These are phyloP conservation scores for Sugiyamaella boreocaroliniensis DNA, from an alignment of 805 yeast genomes.

Conservation along the genomic window DNA sequence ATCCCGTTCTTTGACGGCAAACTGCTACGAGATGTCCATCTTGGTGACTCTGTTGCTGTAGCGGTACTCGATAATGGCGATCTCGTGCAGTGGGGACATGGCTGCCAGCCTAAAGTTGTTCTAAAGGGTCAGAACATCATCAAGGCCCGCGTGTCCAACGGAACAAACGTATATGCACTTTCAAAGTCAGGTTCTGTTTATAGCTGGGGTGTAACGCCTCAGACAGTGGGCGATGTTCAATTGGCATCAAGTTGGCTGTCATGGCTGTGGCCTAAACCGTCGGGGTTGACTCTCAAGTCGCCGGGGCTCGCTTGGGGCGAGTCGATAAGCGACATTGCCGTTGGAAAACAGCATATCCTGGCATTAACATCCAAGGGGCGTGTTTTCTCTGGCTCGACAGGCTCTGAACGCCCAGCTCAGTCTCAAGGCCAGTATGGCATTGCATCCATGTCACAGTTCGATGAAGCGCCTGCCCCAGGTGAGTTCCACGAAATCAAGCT, in stretches of 20 bases:
- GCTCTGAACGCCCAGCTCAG: constrained; percentile 23
- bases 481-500: constrained; percentile 49
- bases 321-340: constrained; percentile 43
- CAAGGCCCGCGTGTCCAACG: constrained; percentile 46
- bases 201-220: constrained; percentile 9
- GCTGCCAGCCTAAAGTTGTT: constrained; percentile 30
- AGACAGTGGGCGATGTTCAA: neutral
- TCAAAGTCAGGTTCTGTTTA: constrained; percentile 33
- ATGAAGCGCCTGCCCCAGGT: constrained; percentile 44
- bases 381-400: constrained; percentile 59
- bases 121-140: constrained; percentile 43
- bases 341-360: constrained; percentile 68
- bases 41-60: constrained; percentile 40
- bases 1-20: constrained; percentile 57
- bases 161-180: constrained; percentile 38
- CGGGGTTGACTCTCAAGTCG: constrained; percentile 7
- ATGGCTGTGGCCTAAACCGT: neutral
- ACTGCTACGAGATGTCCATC: constrained; percentile 48
- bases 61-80: constrained; percentile 67
- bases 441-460: constrained; percentile 63
- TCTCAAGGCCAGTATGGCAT: constrained; percentile 78
- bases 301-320: constrained; percentile 39
- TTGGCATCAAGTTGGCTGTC: neutral
- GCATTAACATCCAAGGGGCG: constrained; percentile 52
- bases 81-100: constrained; percentile 62